A percentile compares a stretch with the other conserved stretches of the same genome.
Conservation (phyloP, 208 protist species). For the Leishmania turanica region DNA sequence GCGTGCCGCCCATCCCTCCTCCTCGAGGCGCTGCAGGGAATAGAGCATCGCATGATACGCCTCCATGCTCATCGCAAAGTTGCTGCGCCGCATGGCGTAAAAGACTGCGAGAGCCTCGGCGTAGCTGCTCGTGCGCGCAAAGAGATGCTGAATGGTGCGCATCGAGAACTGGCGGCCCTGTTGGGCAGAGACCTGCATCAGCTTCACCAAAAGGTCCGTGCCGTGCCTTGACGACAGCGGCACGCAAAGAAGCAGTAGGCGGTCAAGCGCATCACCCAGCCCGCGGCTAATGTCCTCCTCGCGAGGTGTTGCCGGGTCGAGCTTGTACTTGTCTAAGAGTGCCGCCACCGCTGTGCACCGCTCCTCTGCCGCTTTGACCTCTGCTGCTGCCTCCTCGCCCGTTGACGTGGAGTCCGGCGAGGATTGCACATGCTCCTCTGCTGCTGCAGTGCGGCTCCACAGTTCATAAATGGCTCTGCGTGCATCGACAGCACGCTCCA, state of each 20-base stretch:
- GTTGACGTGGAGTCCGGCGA: background rate
- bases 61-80: conserved; percentile 91
- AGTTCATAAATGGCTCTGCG: conserved; percentile 76
- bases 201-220: conserved; percentile 55
- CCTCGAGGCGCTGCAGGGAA: conserved; percentile 88
- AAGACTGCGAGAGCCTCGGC: conserved; percentile 87
- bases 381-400: conserved; percentile 9
- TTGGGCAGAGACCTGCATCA: conserved; percentile 61
- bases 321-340: conserved; percentile 56
- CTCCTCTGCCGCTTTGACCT: conserved; percentile 26
- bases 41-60: conserved; percentile 93
- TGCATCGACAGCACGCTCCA: conserved; percentile 73
- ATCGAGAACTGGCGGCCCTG: conserved; percentile 74
- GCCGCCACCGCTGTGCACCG: conserved; percentile 31
- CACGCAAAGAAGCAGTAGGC: conserved; percentile 82
- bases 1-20: conserved; percentile 85
- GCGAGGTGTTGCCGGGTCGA: conserved; percentile 58
- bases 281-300: conserved; percentile 80
- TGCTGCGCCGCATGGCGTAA: conserved; percentile 78
- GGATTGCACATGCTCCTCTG: conserved; percentile 22
- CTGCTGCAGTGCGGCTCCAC: conserved; percentile 37
- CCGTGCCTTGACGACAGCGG: conserved; percentile 45
- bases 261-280: conserved; percentile 86
- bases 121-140: conserved; percentile 75
- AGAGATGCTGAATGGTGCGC: conserved; percentile 89